Base-by-base conservation (phyloP, 208 protist species). In the Trypanosoma brucei region DNA sequence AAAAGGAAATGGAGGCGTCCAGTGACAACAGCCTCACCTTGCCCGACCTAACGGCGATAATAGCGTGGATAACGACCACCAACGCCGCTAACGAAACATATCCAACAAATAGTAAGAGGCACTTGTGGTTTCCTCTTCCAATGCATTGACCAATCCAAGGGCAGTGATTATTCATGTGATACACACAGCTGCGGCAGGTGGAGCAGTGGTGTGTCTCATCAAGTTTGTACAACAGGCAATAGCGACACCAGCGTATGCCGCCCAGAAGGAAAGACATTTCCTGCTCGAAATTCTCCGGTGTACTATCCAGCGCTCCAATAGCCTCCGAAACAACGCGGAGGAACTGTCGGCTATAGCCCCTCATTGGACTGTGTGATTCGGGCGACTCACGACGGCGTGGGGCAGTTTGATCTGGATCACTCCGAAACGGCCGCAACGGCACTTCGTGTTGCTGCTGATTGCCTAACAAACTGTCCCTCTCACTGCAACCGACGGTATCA, bases 131-230 rank as follows among this genome's bases (percentile, higher is more conserved):
- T 8, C 81, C 73, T 31, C 70, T 62, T 9, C 85, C 90, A 44
- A 95, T 76, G 55, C 94, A 97, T 36, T 74, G 70, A 55, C 84
- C 86, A 31, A 94, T 75, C 76, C 74, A 95, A 53, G 72, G 45
- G 59, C 83, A 94, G 72, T 97, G 94, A 63, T 93, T 68, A 56
- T 94, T 80, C 55, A 82, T 81, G 35, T 61, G 59, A 48, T 74
- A 75, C 14, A 95, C 75, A 60, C 94, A 97, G 33, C 66, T 69
- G 36, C 73, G 65, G 64, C 93, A 97, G 13, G 56, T 57, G 8
- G 44, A 58, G 72, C 93, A 97, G 76, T 96, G 93, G 30, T 90
- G 83, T 31, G 81, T 87, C 38, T 83, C 72, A 14, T 86, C 69
- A 50, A 88, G 70, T 70, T 87, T 81, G 66, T 90, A 94, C 44